Conservation (phyloP, 352 stramenopile genomes). For the Elongisporangium prolatum region DNA sequence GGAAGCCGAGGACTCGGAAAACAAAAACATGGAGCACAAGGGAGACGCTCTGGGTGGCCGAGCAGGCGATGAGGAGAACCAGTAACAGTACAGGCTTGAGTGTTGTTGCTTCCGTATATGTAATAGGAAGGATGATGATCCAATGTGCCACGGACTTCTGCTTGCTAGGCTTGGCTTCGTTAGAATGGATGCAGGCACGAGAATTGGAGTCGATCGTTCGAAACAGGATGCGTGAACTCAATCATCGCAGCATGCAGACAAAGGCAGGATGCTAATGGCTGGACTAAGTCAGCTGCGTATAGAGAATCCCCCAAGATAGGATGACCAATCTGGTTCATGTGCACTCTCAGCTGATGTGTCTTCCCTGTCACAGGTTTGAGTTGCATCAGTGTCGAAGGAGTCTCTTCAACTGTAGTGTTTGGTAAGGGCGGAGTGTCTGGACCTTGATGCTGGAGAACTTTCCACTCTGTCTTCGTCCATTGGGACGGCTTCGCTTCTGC, state of each 20-base stretch:
- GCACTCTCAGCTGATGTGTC: slow-evolving; percentile 95
- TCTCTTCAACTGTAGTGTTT: not conserved
- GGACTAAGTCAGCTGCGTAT: slow-evolving; percentile 60
- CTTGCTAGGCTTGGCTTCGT: not conserved
- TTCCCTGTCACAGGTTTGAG: slow-evolving; percentile 77
- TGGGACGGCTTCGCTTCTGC: not conserved
- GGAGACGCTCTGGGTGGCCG: slow-evolving; percentile 28
- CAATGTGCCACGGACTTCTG: not conserved
- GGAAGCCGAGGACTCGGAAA: slow-evolving; percentile 90
- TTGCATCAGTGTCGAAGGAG: slow-evolving; percentile 39
- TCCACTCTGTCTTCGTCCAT: slow-evolving; percentile 21
- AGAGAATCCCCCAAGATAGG: slow-evolving; percentile 91
- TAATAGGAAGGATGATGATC: not conserved
- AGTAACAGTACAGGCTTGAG: slow-evolving; percentile 3
- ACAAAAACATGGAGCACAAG: slow-evolving; percentile 88
- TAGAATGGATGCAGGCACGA: slow-evolving; percentile 16
- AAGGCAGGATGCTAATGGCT: slow-evolving; percentile 32
- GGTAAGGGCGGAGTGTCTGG: not conserved
- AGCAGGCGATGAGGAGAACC: slow-evolving; percentile 24
- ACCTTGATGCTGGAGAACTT: not conserved
- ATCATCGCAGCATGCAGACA: slow-evolving; percentile 44
- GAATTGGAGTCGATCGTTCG: slow-evolving; percentile 26
- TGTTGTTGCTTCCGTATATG: not conserved
- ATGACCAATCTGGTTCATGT: slow-evolving; percentile 89
- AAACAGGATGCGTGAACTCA: slow-evolving; percentile 39